Percentiles rank a stretch among this genome's conserved stretches.
Conservation (phyloP, 108 stramenopile species). For the Fragilaria crotonensis region DNA sequence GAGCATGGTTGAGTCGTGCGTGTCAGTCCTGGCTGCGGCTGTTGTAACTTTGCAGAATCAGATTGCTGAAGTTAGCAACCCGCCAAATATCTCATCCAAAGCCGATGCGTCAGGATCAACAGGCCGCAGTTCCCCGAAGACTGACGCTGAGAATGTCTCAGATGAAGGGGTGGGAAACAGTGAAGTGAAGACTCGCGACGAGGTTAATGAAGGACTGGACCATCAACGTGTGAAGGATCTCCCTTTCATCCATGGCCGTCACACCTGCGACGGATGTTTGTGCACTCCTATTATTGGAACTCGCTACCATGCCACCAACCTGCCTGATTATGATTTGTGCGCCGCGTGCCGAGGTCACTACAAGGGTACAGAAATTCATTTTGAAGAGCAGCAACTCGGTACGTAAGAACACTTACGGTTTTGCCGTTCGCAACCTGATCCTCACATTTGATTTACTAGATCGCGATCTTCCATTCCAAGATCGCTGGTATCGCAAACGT, state of each 20-base stretch:
- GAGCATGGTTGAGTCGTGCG: conserved; percentile 14
- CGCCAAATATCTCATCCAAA: no score
- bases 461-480: conserved; percentile 63
- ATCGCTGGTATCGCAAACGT: conserved; percentile 43
- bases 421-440: background rate
- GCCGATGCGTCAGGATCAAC: background rate
- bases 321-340: conserved; percentile 84
- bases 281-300: conserved; percentile 73
- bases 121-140: background rate
- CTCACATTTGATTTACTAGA: conserved; percentile 17
- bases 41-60: conserved; percentile 14
- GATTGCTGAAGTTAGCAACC: no score
- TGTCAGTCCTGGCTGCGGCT: conserved; percentile 21
- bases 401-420: conserved; percentile 10
- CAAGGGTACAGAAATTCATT: conserved; percentile 59
- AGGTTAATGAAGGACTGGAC: conserved; percentile 5
- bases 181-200: background rate
- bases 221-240: conserved; percentile 13
- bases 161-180: background rate
- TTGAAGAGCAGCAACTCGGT: conserved; percentile 54
- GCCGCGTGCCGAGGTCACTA: conserved; percentile 52
- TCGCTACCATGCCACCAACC: conserved; percentile 69
- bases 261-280: conserved; percentile 82
- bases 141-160: background rate
- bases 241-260: conserved; percentile 76